Evolutionary conservation across 805 yeast genomes (phyloP).

Genomic region (Metschnikowia peoriensis): DNA sequence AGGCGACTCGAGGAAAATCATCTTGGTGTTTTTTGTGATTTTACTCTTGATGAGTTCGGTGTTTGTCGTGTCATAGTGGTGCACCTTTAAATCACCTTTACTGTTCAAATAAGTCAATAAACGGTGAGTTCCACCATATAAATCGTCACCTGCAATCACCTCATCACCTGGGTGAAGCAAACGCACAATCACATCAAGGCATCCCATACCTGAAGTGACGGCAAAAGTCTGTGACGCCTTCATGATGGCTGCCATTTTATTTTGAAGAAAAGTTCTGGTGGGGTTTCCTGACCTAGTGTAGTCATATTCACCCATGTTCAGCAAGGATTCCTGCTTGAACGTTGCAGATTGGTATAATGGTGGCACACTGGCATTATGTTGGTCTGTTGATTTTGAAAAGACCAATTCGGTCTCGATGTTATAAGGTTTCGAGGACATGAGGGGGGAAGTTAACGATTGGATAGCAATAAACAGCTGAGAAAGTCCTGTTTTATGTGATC

Average conservation of each 20-base stretch:
- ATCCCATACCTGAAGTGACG: slow-evolving; percentile 91
- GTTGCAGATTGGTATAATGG: slow-evolving; percentile 96
- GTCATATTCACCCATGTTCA: slow-evolving; percentile 68
- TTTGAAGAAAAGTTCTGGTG: slow-evolving; percentile 76
- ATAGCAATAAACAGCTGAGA: background rate
- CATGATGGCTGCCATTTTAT: slow-evolving; percentile 76
- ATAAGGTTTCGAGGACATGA: slow-evolving; percentile 35
- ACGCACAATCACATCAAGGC: slow-evolving; percentile 80
- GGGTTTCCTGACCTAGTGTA: slow-evolving; percentile 95
- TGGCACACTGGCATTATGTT: slow-evolving; percentile 75
- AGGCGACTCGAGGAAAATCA: slow-evolving; percentile 87
- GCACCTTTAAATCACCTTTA: slow-evolving; percentile 62
- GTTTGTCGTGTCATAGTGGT: slow-evolving; percentile 81
- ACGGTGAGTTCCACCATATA: slow-evolving; percentile 93
- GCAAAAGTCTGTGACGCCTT: slow-evolving; percentile 75
- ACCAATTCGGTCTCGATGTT: slow-evolving; percentile 71
- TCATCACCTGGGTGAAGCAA: slow-evolving; percentile 80
- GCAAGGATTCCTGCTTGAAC: slow-evolving; percentile 73
- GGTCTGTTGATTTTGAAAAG: slow-evolving; percentile 58
- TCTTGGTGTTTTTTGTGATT: slow-evolving; percentile 57
- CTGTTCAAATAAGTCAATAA: slow-evolving; percentile 68
- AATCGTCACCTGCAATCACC: slow-evolving; percentile 91
- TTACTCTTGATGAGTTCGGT: slow-evolving; percentile 57
- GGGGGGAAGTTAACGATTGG: background rate
- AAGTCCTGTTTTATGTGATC: background rate